phyloP scores from a whole-genome alignment of 2,329 filamentous ascomycete species.

The Chaetoscypha palmicola region DNA sequence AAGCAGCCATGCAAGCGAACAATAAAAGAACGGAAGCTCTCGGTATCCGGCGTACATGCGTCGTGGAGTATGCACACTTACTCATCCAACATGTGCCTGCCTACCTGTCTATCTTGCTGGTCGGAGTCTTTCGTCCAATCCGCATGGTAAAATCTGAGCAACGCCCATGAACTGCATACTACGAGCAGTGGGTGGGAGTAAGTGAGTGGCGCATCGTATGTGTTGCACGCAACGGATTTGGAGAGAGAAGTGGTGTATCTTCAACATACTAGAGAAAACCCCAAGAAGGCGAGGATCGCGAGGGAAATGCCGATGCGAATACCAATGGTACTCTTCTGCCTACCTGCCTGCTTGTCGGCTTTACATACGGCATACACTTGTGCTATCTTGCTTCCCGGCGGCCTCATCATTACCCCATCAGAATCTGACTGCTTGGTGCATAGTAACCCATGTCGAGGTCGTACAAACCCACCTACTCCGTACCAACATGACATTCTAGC shows the following conservation, averaged over 20 bases:
- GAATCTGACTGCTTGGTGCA: not conserved
- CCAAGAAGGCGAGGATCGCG: too few species aligned
- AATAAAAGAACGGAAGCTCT: not conserved
- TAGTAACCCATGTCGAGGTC: not conserved
- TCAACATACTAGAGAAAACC: too few species aligned
- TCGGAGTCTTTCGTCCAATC: too few species aligned
- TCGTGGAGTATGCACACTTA: too few species aligned
- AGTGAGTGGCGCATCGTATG: not conserved
- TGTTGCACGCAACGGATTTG: not conserved
- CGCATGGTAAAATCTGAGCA: too few species aligned
- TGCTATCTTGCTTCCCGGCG: too few species aligned
- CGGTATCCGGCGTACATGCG: not conserved
- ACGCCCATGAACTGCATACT: not conserved
- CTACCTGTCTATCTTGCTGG: not conserved
- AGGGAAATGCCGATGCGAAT: too few species aligned
- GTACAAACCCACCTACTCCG: too few species aligned
- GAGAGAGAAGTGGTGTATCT: not conserved
- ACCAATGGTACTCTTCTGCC: too few species aligned
- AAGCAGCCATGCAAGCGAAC: not conserved
- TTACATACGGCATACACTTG: too few species aligned
- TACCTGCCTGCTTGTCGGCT: too few species aligned
- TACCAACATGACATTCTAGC: not conserved
- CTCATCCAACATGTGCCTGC: not conserved
- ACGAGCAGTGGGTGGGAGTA: not conserved
- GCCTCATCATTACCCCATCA: too few species aligned